phyloP scores from a whole-genome alignment of 2,329 filamentous ascomycete genomes.

The Thelonectria discophora region DNA sequence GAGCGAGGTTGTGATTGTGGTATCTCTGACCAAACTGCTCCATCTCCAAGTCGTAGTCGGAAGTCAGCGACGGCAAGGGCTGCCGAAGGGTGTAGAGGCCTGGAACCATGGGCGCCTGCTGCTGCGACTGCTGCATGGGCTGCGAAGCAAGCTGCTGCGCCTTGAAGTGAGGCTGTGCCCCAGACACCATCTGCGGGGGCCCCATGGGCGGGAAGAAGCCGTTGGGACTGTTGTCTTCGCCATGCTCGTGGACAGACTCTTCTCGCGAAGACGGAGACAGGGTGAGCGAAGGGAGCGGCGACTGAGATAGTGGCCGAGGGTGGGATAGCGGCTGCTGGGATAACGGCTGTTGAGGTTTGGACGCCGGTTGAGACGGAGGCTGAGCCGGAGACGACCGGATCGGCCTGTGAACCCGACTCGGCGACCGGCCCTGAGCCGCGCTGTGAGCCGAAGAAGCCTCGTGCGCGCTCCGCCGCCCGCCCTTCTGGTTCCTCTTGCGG shows the following conservation, averaged over 20 bases:
- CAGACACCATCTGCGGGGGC: neutral
- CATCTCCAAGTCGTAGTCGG: neutral
- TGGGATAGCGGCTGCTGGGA: too few species aligned
- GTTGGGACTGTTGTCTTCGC: neutral
- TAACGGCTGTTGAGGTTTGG: too few species aligned
- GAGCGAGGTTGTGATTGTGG: too few species aligned
- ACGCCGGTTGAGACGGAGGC: too few species aligned
- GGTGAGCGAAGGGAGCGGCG: neutral
- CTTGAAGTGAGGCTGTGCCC: neutral
- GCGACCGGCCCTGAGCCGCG: neutral
- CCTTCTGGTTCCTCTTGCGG: conserved; percentile 12
- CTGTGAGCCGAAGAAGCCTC: neutral
- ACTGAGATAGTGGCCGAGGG: too few species aligned
- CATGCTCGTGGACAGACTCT: neutral
- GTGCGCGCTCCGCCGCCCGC: neutral
- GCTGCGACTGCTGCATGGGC: neutral
- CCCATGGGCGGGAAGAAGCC: neutral
- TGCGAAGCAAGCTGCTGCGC: neutral
- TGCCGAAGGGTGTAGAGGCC: neutral
- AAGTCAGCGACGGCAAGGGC: neutral
- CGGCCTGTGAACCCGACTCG: neutral
- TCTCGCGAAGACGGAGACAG: neutral
- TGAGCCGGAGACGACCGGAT: neutral
- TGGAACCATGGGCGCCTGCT: neutral
- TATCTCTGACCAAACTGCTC: too few species aligned